Evolutionary conservation across 148 eudicot genomes (phyloP).

Genomic region (Talinum fruticosum): DNA sequence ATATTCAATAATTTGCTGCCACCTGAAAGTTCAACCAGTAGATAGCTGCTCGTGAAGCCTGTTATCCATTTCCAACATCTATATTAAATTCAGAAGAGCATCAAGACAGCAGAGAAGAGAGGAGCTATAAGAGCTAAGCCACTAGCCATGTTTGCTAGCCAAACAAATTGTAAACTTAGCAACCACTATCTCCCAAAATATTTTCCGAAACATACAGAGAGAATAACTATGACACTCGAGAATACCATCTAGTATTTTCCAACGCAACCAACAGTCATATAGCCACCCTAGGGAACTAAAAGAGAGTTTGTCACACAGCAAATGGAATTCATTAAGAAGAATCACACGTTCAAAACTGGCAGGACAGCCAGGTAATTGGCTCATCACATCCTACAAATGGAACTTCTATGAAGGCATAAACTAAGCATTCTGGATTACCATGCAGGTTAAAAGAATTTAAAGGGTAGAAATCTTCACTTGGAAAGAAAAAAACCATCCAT

Average conservation of each 20-base stretch:
- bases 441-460: background rate
- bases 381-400: background rate
- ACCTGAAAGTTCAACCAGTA: constrained; percentile 99
- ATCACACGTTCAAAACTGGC: background rate
- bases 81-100: constrained; percentile 46
- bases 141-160: background rate
- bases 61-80: constrained; percentile 71
- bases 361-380: background rate
- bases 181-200: background rate
- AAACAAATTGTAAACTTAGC: background rate
- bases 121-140: background rate
- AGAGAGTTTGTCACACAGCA: background rate
- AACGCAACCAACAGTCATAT: background rate
- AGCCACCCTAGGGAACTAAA: background rate
- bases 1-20: constrained; percentile 54
- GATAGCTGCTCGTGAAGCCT: constrained; percentile 99
- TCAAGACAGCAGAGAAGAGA: background rate
- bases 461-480: background rate
- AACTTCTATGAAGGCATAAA: too few relatives aligned
- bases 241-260: background rate
- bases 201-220: background rate
- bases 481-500: background rate
- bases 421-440: background rate
- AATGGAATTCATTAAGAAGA: background rate
- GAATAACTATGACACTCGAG: too few relatives aligned